Conservation (phyloP, 345 rosid species). For the Lagerstroemia speciosa region DNA sequence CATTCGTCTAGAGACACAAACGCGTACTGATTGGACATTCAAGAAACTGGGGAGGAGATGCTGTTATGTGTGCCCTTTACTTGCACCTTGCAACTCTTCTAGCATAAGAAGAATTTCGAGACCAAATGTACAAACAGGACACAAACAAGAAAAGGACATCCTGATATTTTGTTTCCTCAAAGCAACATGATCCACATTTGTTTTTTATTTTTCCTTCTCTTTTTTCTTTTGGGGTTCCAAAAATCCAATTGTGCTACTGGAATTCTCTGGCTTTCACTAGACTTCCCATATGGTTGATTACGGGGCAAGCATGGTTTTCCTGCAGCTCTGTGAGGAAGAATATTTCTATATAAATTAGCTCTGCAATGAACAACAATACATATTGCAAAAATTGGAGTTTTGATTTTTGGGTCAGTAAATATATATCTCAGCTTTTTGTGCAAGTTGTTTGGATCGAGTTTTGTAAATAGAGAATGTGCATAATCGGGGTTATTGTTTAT, state of each 20-base stretch:
- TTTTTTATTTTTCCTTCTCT: background rate
- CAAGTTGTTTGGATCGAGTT: too few relatives aligned
- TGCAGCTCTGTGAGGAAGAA: too few relatives aligned
- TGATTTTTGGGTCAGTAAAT: too few relatives aligned
- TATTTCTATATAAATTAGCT: too few relatives aligned
- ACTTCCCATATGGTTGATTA: too few relatives aligned
- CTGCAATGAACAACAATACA: too few relatives aligned
- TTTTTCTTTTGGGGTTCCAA: background rate
- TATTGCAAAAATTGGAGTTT: too few relatives aligned
- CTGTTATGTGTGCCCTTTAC: background rate
- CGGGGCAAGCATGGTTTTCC: too few relatives aligned
- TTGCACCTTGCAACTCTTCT: background rate
- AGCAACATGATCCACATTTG: background rate
- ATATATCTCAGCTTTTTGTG: too few relatives aligned
- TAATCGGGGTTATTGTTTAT: too few relatives aligned
- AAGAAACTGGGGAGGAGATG: background rate
- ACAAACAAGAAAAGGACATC: background rate
- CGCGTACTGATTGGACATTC: background rate
- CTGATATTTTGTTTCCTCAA: conserved; percentile 1
- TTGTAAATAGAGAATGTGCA: too few relatives aligned
- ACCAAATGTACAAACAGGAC: background rate
- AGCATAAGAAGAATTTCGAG: background rate
- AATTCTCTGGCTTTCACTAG: background rate
- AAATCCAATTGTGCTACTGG: background rate
- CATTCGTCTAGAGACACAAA: background rate